Conservation (phyloP, 306 rosid species). For the Geum urbanum region DNA sequence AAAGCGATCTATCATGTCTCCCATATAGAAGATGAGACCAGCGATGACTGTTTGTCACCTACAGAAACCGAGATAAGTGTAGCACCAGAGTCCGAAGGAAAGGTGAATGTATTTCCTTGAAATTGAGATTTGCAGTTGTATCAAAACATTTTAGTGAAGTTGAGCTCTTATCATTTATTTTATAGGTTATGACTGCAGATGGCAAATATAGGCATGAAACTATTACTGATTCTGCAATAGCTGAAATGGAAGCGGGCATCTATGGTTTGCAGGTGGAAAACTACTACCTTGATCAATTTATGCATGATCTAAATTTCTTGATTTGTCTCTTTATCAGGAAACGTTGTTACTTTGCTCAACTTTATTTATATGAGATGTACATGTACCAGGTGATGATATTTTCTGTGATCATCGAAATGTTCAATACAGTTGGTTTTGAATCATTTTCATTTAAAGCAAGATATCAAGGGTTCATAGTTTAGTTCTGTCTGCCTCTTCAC, state of each 20-base stretch:
- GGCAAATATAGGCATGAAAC: conserved; percentile 31
- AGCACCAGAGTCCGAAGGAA: conserved; percentile 37
- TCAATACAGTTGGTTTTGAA: too few relatives aligned
- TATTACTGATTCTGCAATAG: conserved; percentile 41
- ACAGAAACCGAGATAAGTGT: conserved; percentile 28
- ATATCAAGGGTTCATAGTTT: too few relatives aligned
- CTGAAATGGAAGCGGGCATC: conserved; percentile 68
- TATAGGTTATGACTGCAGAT: conserved; percentile 44
- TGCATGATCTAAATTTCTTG: conserved; percentile 1
- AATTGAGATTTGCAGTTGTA: conserved; percentile 18
- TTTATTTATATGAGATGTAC: too few relatives aligned
- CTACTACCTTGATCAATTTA: conserved; percentile 19
- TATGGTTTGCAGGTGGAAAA: conserved; percentile 79
- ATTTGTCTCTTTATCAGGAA: background rate
- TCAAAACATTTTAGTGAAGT: conserved; percentile 15
- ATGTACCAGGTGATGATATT: too few relatives aligned
- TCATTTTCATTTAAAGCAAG: too few relatives aligned
- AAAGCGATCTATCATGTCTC: conserved; percentile 38
- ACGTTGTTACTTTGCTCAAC: background rate
- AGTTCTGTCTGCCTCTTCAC: too few relatives aligned
- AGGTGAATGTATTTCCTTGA: conserved; percentile 43
- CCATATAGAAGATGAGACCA: conserved; percentile 39
- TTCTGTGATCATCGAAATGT: too few relatives aligned
- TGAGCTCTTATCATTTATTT: conserved; percentile 22
- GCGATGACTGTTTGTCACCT: conserved; percentile 37